Evolutionary conservation across 352 stramenopile species (phyloP), one percentile per base, ranked within the genome.

Genomic region (Phytophthora lateralis): DNA sequence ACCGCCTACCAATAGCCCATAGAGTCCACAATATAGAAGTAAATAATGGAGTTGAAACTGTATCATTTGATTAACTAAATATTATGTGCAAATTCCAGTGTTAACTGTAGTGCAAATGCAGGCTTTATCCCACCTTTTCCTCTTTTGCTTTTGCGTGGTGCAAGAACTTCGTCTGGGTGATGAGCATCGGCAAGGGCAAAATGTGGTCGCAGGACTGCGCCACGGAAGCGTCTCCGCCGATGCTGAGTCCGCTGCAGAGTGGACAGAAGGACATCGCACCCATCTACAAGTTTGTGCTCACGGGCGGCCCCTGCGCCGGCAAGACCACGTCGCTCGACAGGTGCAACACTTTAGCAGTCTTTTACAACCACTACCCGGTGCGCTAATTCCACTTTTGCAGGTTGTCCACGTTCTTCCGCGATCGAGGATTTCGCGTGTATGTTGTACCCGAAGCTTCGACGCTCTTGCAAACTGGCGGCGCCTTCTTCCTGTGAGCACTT

Each of bases 391-490:
- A 14, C 10, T 26, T 44, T 44, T 44, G 17, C 38, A 44, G 38
- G 14, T 67, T 98, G 18, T 96, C 82, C n/a, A 95, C 84, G 26
- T 96, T 92, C 66, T 96, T 94, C 53, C 80, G 87, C 56, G 93
- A 98, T 63, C 84, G 92, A 43, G 92, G 93, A 27, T 98, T 98
- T 74, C 89, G 96, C 66, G 92, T 98, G n/a, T 97, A 98, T 59
- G 83, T 93, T 34, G 93, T 98, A 46, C 96, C 96, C 6, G 97
- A 99, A 73, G 95, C 93, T 6, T 98, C 97, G 61, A 99, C 95
- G 24, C 63, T 98, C 55, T 77, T 99, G 51, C 91, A 96, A 55
- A 97, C 79, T 11, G 98, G 98, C 70, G 97, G 97, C 32, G 85
- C 88, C 3, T 88, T 89, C 68, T 93, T 96, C 61, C 66, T 95